These are phyloP conservation scores for Taphrina flavorubra DNA, from an alignment of 1,139 yeast genomes.

Conservation along the genomic window DNA sequence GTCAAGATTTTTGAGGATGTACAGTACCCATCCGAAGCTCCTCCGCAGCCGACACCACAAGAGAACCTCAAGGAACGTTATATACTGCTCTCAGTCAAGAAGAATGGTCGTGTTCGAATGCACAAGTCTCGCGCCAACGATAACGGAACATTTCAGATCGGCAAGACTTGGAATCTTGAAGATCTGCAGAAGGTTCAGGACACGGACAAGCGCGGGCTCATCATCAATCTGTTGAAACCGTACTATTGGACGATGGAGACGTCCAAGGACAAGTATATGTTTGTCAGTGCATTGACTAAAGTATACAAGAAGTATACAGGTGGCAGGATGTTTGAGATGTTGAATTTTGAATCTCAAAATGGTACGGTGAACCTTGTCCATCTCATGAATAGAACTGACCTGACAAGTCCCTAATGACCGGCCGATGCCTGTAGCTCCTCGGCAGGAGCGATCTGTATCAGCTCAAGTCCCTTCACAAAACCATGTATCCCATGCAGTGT, in stretches of 20 bases:
- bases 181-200: conserved; percentile 67
- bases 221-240: conserved; percentile 70
- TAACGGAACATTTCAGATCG: conserved; percentile 80
- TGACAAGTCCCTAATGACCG: not conserved
- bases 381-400: not conserved
- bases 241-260: conserved; percentile 86
- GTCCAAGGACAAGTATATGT: conserved; percentile 68
- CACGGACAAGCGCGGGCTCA: conserved; percentile 53
- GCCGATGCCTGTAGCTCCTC: not conserved
- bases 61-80: conserved; percentile 38
- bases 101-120: conserved; percentile 68
- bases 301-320: conserved; percentile 72
- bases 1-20: conserved; percentile 35
- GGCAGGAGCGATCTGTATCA: conserved; percentile 23
- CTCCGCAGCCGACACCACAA: conserved; percentile 24
- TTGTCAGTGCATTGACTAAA: conserved; percentile 66
- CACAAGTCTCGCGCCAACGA: conserved; percentile 87
- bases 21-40: conserved; percentile 35
- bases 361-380: not conserved
- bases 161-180: conserved; percentile 88
- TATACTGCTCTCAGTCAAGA: conserved; percentile 56
- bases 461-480: conserved; percentile 2
- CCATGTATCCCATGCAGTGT: not conserved
- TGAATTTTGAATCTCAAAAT: conserved; percentile 49
- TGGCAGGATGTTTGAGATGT: conserved; percentile 67